phyloP scores from a whole-genome alignment of 1,284 basidiomycete genomes.

The Malassezia globosa region DNA sequence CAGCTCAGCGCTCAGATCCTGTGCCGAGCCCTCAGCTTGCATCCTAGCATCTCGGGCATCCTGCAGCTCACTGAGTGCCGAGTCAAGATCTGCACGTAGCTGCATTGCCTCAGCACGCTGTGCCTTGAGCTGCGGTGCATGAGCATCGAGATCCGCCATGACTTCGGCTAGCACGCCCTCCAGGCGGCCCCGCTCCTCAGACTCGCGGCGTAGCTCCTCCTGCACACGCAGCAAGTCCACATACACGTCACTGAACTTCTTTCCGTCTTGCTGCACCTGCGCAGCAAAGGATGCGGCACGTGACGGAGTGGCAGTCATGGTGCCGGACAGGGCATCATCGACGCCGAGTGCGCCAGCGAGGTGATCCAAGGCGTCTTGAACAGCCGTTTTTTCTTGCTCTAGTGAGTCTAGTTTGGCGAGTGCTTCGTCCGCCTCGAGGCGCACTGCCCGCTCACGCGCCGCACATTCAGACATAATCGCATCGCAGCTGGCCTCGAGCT shows the following conservation, averaged over 20 bases:
- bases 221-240: slow-evolving; percentile 74
- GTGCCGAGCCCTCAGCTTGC: slow-evolving; percentile 20
- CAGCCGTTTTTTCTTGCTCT: slow-evolving; percentile 47
- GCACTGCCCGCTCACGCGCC: slow-evolving; percentile 56
- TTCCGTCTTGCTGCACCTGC: slow-evolving; percentile 63
- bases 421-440: slow-evolving; percentile 58
- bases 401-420: slow-evolving; percentile 47
- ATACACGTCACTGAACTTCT: slow-evolving; percentile 80
- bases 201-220: slow-evolving; percentile 66
- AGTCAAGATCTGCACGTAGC: slow-evolving; percentile 30
- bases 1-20: slow-evolving; percentile 54
- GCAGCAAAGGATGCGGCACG: slow-evolving; percentile 42
- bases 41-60: slow-evolving; percentile 28
- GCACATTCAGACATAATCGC: slow-evolving; percentile 60
- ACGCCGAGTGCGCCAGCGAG: slow-evolving; percentile 38
- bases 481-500: slow-evolving; percentile 67
- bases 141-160: slow-evolving; percentile 39
- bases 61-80: slow-evolving; percentile 22
- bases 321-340: slow-evolving; percentile 15
- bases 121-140: slow-evolving; percentile 36
- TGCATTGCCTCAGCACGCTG: slow-evolving; percentile 41
- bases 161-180: slow-evolving; percentile 34
- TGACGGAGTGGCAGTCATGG: background rate
- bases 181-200: slow-evolving; percentile 42
- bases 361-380: slow-evolving; percentile 38